Evolutionary conservation across 2,329 filamentous ascomycete genomes (phyloP).

Genomic region (Aspergillus flavus): DNA sequence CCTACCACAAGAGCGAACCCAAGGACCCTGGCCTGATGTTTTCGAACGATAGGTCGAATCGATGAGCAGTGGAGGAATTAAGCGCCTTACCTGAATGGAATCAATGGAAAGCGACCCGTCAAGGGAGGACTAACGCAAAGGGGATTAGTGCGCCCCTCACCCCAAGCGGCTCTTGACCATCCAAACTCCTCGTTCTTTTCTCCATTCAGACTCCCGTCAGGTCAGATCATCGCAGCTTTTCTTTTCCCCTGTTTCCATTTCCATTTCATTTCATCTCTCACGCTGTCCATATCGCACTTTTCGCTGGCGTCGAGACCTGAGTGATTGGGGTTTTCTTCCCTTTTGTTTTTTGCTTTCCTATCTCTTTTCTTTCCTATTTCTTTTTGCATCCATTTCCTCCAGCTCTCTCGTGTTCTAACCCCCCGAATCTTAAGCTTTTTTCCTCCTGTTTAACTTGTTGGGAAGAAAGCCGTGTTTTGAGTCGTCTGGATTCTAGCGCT

Average conservation of each 20-base stretch:
- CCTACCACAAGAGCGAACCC: background rate
- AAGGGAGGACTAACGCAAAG: conserved; percentile 16
- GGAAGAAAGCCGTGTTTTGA: conserved; percentile 19
- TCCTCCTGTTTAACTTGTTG: conserved; percentile 12
- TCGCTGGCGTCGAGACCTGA: conserved; percentile 5
- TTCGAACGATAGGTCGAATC: background rate
- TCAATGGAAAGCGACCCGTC: conserved; percentile 5
- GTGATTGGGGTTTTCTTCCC: conserved; percentile 8
- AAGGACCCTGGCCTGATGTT: background rate
- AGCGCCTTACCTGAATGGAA: conserved; percentile 8
- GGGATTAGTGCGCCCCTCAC: conserved; percentile 22
- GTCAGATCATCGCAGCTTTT: conserved; percentile 28
- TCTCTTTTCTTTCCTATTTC: conserved; percentile 19
- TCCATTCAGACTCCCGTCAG: conserved; percentile 19
- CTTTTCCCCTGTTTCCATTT: conserved; percentile 25
- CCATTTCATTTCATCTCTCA: conserved; percentile 26
- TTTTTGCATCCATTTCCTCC: conserved; percentile 13
- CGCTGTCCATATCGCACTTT: conserved; percentile 29
- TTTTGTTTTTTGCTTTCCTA: conserved; percentile 22
- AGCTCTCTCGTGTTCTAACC: conserved; percentile 8
- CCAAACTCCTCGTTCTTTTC: conserved; percentile 27
- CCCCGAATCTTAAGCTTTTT: conserved; percentile 9
- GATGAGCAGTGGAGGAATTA: conserved; percentile 7
- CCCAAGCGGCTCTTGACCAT: conserved; percentile 32
- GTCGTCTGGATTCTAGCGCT: conserved; percentile 23